Percentiles rank a stretch among this genome's conserved stretches.
Conservation (phyloP, 2,329 filamentous ascomycete species). For the Botrytis fabae region DNA sequence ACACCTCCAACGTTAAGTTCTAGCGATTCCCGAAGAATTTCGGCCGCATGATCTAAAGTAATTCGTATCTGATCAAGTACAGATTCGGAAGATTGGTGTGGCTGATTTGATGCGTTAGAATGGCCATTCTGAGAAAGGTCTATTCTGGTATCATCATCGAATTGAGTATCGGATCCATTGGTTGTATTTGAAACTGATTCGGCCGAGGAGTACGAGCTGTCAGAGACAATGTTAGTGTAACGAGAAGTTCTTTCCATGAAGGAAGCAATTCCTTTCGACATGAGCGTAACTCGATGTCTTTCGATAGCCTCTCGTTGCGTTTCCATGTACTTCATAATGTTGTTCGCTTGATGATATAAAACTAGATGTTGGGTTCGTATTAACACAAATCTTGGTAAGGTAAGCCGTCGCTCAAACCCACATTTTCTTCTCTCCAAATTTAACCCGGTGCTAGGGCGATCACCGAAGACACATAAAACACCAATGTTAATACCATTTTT, state of each 20-base stretch:
- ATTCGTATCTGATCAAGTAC: slow-evolving; percentile 36
- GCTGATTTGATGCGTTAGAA: background rate
- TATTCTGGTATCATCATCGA: background rate
- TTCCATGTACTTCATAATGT: slow-evolving; percentile 60
- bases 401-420: slow-evolving; percentile 37
- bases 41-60: slow-evolving; percentile 36
- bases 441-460: slow-evolving; percentile 30
- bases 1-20: slow-evolving; percentile 37
- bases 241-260: slow-evolving; percentile 48
- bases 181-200: background rate
- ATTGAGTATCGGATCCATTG: background rate
- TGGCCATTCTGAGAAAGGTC: background rate
- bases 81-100: slow-evolving; percentile 21
- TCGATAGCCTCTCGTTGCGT: slow-evolving; percentile 52
- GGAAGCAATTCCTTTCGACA: slow-evolving; percentile 52
- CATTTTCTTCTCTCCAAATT: slow-evolving; percentile 21
- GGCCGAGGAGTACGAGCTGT: background rate
- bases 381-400: slow-evolving; percentile 46
- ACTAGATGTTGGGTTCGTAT: slow-evolving; percentile 43
- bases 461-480: slow-evolving; percentile 58
- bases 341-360: slow-evolving; percentile 48
- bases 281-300: slow-evolving; percentile 52
- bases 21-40: slow-evolving; percentile 37
- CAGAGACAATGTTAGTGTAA: background rate
- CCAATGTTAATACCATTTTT: slow-evolving; percentile 47